Evolutionary conservation across 306 rosid species (phyloP).

Genomic region (Vicia villosa): DNA sequence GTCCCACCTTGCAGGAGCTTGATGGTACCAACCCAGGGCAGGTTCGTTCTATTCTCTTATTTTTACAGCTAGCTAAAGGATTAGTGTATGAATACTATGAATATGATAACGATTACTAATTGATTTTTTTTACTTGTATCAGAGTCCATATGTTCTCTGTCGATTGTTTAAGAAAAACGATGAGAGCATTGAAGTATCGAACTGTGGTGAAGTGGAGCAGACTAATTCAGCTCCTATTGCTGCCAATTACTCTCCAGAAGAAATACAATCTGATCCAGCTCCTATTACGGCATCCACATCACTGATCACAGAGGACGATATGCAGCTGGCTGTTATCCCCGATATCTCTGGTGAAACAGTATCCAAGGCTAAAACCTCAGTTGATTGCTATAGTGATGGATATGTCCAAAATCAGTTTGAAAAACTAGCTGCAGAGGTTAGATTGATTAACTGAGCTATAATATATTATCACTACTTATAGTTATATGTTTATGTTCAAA

Average conservation of each 20-base stretch:
- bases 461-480: conserved; percentile 7
- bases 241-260: conserved; percentile 56
- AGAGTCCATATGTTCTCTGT: conserved; percentile 85
- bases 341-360: conserved; percentile 48
- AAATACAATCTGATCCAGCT: conserved; percentile 50
- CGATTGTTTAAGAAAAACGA: conserved; percentile 85
- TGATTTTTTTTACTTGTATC: conserved; percentile 38
- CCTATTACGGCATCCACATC: conserved; percentile 50
- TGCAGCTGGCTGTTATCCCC: conserved; percentile 24
- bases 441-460: conserved; percentile 24
- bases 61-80: neutral
- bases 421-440: conserved; percentile 44
- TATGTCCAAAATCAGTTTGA: conserved; percentile 32
- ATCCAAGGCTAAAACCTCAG: conserved; percentile 47
- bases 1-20: conserved; percentile 79
- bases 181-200: conserved; percentile 59
- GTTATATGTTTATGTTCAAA: conserved; percentile 10
- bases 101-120: conserved; percentile 1
- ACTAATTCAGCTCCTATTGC: conserved; percentile 51
- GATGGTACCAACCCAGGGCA: conserved; percentile 98
- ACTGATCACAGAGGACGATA: conserved; percentile 47
- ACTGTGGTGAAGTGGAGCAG: conserved; percentile 57
- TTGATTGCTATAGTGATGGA: conserved; percentile 44
- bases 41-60: conserved; percentile 45
- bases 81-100: conserved; percentile 5